These are phyloP conservation scores for Penicillium sp. DNA, from an alignment of 2,329 filamentous ascomycete genomes.

Conservation along the genomic window DNA sequence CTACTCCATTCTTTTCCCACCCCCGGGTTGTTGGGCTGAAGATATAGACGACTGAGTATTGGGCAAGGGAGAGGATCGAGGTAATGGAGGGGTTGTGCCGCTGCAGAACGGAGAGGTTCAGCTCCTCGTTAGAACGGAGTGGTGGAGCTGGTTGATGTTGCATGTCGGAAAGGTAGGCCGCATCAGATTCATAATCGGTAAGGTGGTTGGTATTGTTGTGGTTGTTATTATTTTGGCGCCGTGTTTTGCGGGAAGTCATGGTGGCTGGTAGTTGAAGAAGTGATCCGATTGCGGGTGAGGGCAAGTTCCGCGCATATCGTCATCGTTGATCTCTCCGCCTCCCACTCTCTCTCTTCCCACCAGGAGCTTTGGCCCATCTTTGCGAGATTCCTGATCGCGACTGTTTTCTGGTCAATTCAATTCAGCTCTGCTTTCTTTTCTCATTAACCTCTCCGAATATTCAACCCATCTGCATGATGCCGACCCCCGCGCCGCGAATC, in stretches of 20 bases:
- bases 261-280: slow-evolving; percentile 12
- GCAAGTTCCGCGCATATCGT: slow-evolving; percentile 5
- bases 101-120: slow-evolving; percentile 81
- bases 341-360: not conserved
- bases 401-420: not conserved
- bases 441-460: not conserved
- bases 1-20: slow-evolving; percentile 84
- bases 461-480: slow-evolving; percentile 5
- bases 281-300: slow-evolving; percentile 1
- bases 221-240: slow-evolving; percentile 16
- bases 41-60: slow-evolving; percentile 82
- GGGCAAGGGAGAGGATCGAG: slow-evolving; percentile 73
- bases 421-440: not conserved
- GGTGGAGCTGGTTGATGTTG: slow-evolving; percentile 42
- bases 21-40: slow-evolving; percentile 63
- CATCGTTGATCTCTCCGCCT: slow-evolving; percentile 4
- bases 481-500: slow-evolving; percentile 1
- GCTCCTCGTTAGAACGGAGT: slow-evolving; percentile 71
- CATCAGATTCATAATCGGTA: slow-evolving; percentile 67
- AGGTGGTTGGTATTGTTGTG: slow-evolving; percentile 25
- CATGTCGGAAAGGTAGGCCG: slow-evolving; percentile 48
- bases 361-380: not conserved
- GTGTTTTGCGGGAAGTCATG: slow-evolving; percentile 7
- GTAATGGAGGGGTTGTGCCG: slow-evolving; percentile 75
- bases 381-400: not conserved